phyloP scores from a whole-genome alignment of 345 rosid genomes.

The Ceriops decandra region DNA sequence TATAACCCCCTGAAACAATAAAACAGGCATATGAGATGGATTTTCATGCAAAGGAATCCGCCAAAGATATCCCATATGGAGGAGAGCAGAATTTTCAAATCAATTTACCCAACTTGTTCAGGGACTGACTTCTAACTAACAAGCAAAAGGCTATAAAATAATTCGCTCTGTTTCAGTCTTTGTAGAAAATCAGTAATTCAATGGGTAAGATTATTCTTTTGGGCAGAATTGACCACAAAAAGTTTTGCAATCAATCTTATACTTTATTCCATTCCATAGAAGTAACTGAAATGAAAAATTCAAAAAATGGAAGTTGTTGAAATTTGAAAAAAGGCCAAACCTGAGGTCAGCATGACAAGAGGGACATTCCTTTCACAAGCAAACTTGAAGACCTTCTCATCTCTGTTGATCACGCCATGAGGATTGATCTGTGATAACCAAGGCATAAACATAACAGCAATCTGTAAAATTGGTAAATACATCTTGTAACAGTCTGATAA shows the following conservation, averaged over 20 bases:
- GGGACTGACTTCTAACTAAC: neutral
- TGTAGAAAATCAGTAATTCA: neutral
- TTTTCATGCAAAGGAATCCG: neutral
- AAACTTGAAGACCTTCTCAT: conserved; percentile 78
- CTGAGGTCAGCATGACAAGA: conserved; percentile 90
- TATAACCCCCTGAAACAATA: conserved; percentile 79
- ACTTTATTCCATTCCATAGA: too few relatives aligned
- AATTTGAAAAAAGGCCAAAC: conserved; percentile 23
- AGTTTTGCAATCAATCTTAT: too few relatives aligned
- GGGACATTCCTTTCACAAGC: conserved; percentile 74
- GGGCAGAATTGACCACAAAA: too few relatives aligned
- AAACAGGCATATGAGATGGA: neutral
- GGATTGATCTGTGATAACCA: conserved; percentile 61
- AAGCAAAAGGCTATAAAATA: neutral
- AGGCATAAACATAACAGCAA: conserved; percentile 10
- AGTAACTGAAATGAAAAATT: too few relatives aligned
- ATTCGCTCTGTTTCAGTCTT: neutral
- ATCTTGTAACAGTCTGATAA: neutral
- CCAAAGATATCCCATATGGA: too few relatives aligned
- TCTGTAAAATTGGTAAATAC: neutral
- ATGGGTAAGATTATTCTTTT: too few relatives aligned
- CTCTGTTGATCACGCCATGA: conserved; percentile 65
- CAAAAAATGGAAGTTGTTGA: too few relatives aligned
- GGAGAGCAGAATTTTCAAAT: neutral
- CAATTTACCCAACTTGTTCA: neutral